Evolutionary conservation across 2,329 filamentous ascomycete genomes (phyloP).

Genomic region (Exophiala sp.): DNA sequence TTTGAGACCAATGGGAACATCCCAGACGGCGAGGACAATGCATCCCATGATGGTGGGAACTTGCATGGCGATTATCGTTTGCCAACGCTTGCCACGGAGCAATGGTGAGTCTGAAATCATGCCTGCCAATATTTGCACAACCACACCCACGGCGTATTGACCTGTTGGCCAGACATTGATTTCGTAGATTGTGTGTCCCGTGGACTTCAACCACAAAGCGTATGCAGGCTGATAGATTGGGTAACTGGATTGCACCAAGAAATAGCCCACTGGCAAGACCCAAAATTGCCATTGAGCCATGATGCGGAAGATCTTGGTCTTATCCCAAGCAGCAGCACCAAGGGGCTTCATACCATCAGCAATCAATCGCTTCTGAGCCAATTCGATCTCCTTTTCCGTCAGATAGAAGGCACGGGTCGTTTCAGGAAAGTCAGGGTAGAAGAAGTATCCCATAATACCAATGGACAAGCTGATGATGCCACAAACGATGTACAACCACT

Average conservation of each 20-base stretch:
- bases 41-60: conserved; percentile 34
- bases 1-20: conserved; percentile 28
- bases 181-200: conserved; percentile 37
- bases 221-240: conserved; percentile 43
- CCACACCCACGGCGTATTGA: conserved; percentile 44
- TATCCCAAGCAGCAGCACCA: conserved; percentile 36
- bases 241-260: conserved; percentile 38
- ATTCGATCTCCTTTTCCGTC: conserved; percentile 28
- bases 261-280: conserved; percentile 41
- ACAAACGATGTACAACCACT: conserved; percentile 59
- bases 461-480: conserved; percentile 52
- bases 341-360: conserved; percentile 39
- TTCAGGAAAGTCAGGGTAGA: conserved; percentile 45
- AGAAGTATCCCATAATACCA: conserved; percentile 36
- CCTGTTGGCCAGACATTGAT: conserved; percentile 48
- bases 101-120: conserved; percentile 18
- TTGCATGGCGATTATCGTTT: conserved; percentile 32
- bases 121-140: conserved; percentile 27
- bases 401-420: conserved; percentile 44
- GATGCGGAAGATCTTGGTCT: conserved; percentile 37
- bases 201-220: conserved; percentile 40
- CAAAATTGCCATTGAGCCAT: conserved; percentile 45
- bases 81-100: conserved; percentile 13
- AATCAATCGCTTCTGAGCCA: conserved; percentile 27
- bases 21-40: conserved; percentile 31